Evolutionary conservation across 805 yeast genomes (phyloP).

Genomic region (Candida parachauliodes): DNA sequence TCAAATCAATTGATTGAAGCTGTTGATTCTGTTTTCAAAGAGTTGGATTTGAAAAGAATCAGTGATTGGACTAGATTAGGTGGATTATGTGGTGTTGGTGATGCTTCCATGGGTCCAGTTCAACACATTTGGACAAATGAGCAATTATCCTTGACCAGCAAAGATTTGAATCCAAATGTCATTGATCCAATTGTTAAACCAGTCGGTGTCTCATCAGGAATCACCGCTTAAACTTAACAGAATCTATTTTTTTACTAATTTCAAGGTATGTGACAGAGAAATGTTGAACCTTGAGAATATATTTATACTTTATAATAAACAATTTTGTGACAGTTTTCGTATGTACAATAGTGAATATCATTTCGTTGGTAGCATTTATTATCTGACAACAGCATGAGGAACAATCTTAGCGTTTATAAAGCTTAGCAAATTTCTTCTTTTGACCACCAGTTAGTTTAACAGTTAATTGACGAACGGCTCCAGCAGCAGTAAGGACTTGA

Average conservation of each 20-base stretch:
- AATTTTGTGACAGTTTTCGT: too few relatives aligned
- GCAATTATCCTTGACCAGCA: conserved; percentile 62
- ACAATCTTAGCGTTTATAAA: too few relatives aligned
- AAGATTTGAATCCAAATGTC: conserved; percentile 65
- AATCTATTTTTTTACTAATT: neutral
- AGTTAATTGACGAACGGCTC: too few relatives aligned
- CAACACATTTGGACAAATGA: conserved; percentile 85
- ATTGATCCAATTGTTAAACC: conserved; percentile 58
- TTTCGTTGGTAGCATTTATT: too few relatives aligned
- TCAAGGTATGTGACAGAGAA: neutral
- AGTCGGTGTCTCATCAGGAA: conserved; percentile 71
- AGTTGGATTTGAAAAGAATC: conserved; percentile 70
- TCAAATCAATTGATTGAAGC: conserved; percentile 75
- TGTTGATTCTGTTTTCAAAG: conserved; percentile 74
- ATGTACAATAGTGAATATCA: too few relatives aligned
- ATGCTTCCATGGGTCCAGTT: conserved; percentile 34
- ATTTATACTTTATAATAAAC: too few relatives aligned
- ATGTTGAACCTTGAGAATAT: neutral
- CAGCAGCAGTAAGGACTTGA: too few relatives aligned
- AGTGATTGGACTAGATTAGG: conserved; percentile 75
- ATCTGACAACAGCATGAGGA: too few relatives aligned
- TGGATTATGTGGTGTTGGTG: conserved; percentile 91
- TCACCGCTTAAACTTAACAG: conserved; percentile 12
- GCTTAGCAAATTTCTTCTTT: too few relatives aligned
- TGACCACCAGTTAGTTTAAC: too few relatives aligned